Base-by-base conservation (phyloP, 331 rosid species). In the Quercus tomentella region DNA sequence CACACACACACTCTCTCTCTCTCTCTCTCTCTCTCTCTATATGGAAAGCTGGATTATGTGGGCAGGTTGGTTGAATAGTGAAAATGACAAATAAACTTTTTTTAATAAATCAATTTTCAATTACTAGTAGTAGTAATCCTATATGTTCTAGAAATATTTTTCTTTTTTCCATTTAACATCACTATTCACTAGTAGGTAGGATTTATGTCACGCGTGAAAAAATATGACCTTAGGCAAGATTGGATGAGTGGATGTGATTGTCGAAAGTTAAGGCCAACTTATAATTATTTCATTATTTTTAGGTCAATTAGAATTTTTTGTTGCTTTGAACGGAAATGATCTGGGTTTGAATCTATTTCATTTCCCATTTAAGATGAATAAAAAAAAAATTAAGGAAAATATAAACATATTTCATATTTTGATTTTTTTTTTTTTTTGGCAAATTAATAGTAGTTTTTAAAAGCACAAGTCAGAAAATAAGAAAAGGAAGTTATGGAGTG, bases 21-120 rank as follows among this genome's bases (percentile, higher is more conserved):
- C 30, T 58, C 63, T 9, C 65, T 58, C 30, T 58, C 30, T 22
- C 65, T 58, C 65, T 80, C 37, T 56, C 11, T 7, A 16, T 28
- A 17, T 22, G 15, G 56, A 25, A 17, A 33, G 73, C 60, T 21
- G 33, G 82, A 65, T 79, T 77, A 63, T 77, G 79, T 56, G 15
- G 76, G 31, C 61, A n/a, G 35, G 74, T 81, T 87, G 81, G 83
- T 85, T 87, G 80, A 56, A 75, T n/a, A 56, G 26, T 87, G 88
- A 89, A 75, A 87, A 76, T 56, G 89, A 85, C 89, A 45, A 37
- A 25, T 72, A 76, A 57, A 33, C 28, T 6, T 41, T 41, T 35
- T 41, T 56, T 1, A 56, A 17, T 49, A 6, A 54, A 17, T 26
- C 28, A 15, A 10, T 2, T 4, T 61, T 10, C 16, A 22, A 60